Evolutionary conservation across 1,139 yeast species (phyloP), one percentile per base, ranked within the genome.

Genomic region (Entelexis paramagnoliae): DNA sequence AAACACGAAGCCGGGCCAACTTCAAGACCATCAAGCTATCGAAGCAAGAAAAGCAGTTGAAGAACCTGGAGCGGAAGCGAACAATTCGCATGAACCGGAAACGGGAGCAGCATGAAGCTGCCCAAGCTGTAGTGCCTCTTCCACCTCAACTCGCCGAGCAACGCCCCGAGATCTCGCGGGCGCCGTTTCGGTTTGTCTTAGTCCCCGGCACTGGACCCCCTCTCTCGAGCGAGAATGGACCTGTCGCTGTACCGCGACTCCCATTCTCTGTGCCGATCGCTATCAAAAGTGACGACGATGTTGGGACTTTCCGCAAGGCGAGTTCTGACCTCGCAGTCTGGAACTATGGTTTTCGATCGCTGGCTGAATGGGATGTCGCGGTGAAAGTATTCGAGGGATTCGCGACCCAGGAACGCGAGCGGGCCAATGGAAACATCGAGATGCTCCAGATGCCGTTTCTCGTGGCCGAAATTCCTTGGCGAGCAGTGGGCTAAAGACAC

Each of bases 311-410:
- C n/a, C 50, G 50, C 4, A 26, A 32, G 3, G 11, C 13, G 24
- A 39, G 48, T 4, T 62, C 60, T 40, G 61, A 64, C 44, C 57
- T 62, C 51, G 56, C 63, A 51, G 57, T 58, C 50, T 69, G 71
- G 70, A 64, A 68, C 49, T 66, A 76, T 55, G 69, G 81, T 30
- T 89, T 88, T 9, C 73, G 78, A 53, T 72, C 84, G n/a, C 63
- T 83, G 51, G 78, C 78, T 56, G 91, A 83, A 61, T 80, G 87
- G 81, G 74, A 75, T 52, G 51, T 59, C 3, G 66, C 74, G 36
- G 80, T 81, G 29, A 70, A 72, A 3, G 85, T 81, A 61, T 81
- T 79, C 63, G 83, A 80, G 60, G 66, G 66, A 42, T 83, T 73
- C 62, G 71, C 80, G 38, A 55, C 61, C 48, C 55, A 70, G 39